These are phyloP conservation scores for Puccinia brachypodii DNA, from an alignment of 1,284 basidiomycete species.

Conservation along the genomic window DNA sequence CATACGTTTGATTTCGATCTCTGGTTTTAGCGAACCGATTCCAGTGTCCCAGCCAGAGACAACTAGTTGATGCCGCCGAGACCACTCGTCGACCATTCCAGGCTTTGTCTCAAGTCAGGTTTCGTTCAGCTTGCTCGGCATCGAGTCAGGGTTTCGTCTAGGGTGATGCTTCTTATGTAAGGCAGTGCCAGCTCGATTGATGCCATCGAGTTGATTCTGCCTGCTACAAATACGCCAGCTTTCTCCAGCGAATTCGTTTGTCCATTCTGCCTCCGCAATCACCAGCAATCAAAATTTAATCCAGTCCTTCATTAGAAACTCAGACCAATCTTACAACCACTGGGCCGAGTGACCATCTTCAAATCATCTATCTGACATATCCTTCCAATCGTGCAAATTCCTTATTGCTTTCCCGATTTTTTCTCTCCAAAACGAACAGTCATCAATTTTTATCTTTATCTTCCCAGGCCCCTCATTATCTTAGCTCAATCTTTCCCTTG, in stretches of 20 bases:
- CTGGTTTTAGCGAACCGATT: background rate
- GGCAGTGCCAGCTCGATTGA: background rate
- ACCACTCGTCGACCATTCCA: background rate
- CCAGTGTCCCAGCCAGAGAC: background rate
- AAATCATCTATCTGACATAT: background rate
- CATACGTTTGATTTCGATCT: background rate
- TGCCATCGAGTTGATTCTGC: background rate
- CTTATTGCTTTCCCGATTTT: background rate
- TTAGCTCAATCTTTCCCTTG: background rate
- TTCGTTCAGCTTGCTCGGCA: background rate
- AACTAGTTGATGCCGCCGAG: background rate
- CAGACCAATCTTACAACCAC: background rate
- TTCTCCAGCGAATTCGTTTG: background rate
- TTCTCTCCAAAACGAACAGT: background rate
- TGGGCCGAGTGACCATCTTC: slow-evolving; percentile 1
- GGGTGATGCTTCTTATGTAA: background rate
- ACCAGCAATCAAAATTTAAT: background rate
- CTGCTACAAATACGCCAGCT: slow-evolving; percentile 6
- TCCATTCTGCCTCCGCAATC: background rate
- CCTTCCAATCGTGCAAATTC: background rate
- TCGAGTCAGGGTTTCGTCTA: background rate
- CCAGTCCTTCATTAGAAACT: slow-evolving; percentile 2
- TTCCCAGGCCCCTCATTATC: background rate
- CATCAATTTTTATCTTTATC: background rate
- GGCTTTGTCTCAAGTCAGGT: background rate